A percentile compares a stretch with the other conserved stretches of the same genome.
phyloP scores from a whole-genome alignment of 1,284 basidiomycete species.

The Singerocomus rubriflavus region DNA sequence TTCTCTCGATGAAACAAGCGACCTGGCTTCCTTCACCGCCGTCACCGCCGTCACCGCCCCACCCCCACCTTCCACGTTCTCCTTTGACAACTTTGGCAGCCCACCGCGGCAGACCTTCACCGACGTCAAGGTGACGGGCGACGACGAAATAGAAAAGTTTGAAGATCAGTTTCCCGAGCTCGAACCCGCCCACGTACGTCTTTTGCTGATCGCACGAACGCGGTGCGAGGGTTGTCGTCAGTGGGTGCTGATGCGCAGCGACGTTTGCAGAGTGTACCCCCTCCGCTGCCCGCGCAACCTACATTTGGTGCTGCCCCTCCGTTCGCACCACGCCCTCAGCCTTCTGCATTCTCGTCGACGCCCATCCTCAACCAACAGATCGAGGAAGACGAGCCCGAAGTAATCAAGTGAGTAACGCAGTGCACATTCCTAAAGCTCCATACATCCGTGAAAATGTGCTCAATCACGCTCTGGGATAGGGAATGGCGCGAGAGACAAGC shows the following conservation, averaged over 20 bases:
- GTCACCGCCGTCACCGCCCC: conserved; percentile 23
- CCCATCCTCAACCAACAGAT: conserved; percentile 69
- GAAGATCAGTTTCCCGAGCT: conserved; percentile 91
- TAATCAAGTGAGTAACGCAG: conserved; percentile 57
- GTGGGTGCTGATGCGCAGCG: conserved; percentile 3
- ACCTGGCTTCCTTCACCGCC: conserved; percentile 44
- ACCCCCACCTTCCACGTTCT: conserved; percentile 44
- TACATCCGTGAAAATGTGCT: background rate
- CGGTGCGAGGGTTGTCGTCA: conserved; percentile 1
- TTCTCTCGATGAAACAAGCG: conserved; percentile 63
- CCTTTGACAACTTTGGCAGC: conserved; percentile 62
- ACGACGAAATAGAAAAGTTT: conserved; percentile 88
- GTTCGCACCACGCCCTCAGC: conserved; percentile 73
- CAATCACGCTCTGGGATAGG: conserved; percentile 39
- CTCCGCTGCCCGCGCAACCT: conserved; percentile 33
- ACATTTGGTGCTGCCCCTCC: conserved; percentile 49
- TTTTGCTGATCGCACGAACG: background rate
- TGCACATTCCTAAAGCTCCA: too few species aligned
- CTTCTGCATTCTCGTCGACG: conserved; percentile 63
- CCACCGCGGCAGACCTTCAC: conserved; percentile 40
- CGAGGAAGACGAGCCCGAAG: conserved; percentile 83
- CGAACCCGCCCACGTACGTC: conserved; percentile 53
- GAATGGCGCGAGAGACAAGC: conserved; percentile 88
- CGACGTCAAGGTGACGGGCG: conserved; percentile 79
- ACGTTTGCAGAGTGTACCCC: conserved; percentile 27